Evolutionary conservation across 2,329 filamentous ascomycete species (phyloP), one percentile per base, ranked within the genome.

Genomic region (Talaromyces funiculosus): DNA sequence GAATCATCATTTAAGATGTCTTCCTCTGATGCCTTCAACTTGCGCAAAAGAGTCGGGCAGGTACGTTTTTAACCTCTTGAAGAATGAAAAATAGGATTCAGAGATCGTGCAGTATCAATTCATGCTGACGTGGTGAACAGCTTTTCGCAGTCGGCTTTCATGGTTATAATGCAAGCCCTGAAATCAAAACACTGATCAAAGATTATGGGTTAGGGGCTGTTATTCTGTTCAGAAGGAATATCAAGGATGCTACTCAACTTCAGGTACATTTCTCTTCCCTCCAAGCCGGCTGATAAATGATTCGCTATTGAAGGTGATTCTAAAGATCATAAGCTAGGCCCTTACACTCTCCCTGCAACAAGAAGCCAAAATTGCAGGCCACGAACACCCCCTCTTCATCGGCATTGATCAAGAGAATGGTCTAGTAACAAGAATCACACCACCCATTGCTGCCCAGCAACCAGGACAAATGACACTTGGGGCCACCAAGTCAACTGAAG

Each of bases 361-460:
- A 35, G 72, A 75, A 57, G 75, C 78, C 22, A 73, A 67, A 61
- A 51, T 67, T 22, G 72, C 75, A 18, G 75, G 75, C 5, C 72
- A 80, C 63, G 45, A 71, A 37, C 70, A 73, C 57, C 74, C 72
- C 55, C 66, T 80, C 0, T 73, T 80, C 54, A 79, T 80, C 33
- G 74, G 73, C 3, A 76, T 77, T 37, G 77, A 79, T 53, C 77
- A 79, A 63, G 77, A 80, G 62, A 79, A 78, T 71, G 76, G 76
- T 3, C 64, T 78, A 7, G 74, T 79, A 29, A 77, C 77, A 24
- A 68, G 76, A 2, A 74, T 79, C 35, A 73, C 71, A 31, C 70
- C 74, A 4, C 73, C 75, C 4, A 68, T 76, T 24, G 75, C 73
- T 35, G 62, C 73, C 10, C 77, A 77, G 54, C 64, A 78, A 8